Evolutionary conservation across 805 yeast species (phyloP).

Genomic region (Kazachstania martiniae): DNA sequence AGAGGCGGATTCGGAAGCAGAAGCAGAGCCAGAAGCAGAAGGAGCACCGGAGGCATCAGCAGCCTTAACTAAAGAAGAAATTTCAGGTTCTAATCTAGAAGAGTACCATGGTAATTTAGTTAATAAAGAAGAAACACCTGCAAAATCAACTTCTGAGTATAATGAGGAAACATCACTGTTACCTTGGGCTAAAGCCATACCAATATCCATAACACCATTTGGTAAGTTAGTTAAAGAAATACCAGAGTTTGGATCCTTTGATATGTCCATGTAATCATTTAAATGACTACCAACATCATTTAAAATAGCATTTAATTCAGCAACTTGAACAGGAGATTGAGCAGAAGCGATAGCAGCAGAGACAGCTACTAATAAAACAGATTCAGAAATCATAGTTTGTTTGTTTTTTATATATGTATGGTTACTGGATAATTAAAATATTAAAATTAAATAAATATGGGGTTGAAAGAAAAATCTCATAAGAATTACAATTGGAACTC

Average conservation of each 20-base stretch:
- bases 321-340: conserved; percentile 7
- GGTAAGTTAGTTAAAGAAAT: conserved; percentile 7
- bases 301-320: conserved; percentile 10
- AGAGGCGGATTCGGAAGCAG: conserved; percentile 4
- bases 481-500: too few species aligned
- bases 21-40: conserved; percentile 3
- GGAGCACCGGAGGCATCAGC: conserved; percentile 2
- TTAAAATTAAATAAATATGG: too few species aligned
- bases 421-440: too few species aligned
- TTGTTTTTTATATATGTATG: too few species aligned
- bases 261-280: conserved; percentile 7
- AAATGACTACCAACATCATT: conserved; percentile 8
- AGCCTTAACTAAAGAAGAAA: conserved; percentile 3
- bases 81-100: conserved; percentile 15
- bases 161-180: conserved; percentile 27
- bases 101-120: conserved; percentile 29
- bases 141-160: conserved; percentile 19
- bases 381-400: too few species aligned
- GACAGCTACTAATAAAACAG: too few species aligned
- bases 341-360: conserved; percentile 9
- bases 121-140: conserved; percentile 18
- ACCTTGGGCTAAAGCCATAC: conserved; percentile 19
- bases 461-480: too few species aligned
- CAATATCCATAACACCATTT: conserved; percentile 11
- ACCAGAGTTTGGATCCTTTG: conserved; percentile 5